These are phyloP conservation scores for Apiotrichum laibachii DNA, from an alignment of 1,284 basidiomycete species.

Conservation along the genomic window DNA sequence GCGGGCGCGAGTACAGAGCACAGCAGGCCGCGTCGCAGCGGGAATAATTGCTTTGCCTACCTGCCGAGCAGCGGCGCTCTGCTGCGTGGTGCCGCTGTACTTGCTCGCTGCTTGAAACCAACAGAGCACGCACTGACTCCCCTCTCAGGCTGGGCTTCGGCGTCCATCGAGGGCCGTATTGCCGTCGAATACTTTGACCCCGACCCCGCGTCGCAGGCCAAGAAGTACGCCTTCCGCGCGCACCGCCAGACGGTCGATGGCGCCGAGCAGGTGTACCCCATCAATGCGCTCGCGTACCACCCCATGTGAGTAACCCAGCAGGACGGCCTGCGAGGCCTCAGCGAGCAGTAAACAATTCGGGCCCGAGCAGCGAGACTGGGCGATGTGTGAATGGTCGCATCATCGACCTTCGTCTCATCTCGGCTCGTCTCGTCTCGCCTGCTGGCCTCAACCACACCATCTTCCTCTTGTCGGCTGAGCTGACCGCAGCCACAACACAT, in stretches of 20 bases:
- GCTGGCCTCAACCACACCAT: too few relatives aligned
- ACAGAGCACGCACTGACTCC: neutral
- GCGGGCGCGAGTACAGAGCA: too few relatives aligned
- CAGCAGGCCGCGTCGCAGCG: too few relatives aligned
- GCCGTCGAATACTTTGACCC: slow-evolving; percentile 97
- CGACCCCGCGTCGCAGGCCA: slow-evolving; percentile 68
- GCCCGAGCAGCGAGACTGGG: too few relatives aligned
- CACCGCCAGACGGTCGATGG: slow-evolving; percentile 86
- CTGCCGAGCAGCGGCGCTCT: too few relatives aligned
- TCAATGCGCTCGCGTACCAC: slow-evolving; percentile 92
- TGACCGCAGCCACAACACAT: slow-evolving; percentile 76
- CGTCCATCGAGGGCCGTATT: slow-evolving; percentile 91
- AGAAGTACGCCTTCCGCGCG: slow-evolving; percentile 98
- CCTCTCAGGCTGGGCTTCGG: slow-evolving; percentile 78
- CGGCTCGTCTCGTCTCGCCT: too few relatives aligned
- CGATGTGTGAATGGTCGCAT: neutral
- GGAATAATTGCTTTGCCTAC: too few relatives aligned
- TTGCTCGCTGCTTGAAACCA: neutral
- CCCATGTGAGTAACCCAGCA: slow-evolving; percentile 61
- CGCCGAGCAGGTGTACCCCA: slow-evolving; percentile 97
- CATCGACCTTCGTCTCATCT: too few relatives aligned
- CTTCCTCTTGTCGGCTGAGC: too few relatives aligned
- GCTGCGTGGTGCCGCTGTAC: too few relatives aligned
- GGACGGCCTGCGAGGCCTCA: slow-evolving; percentile 6
- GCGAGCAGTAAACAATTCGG: too few relatives aligned